These are phyloP conservation scores for Pythium myriotylum DNA, from an alignment of 352 stramenopile species.

Conservation along the genomic window DNA sequence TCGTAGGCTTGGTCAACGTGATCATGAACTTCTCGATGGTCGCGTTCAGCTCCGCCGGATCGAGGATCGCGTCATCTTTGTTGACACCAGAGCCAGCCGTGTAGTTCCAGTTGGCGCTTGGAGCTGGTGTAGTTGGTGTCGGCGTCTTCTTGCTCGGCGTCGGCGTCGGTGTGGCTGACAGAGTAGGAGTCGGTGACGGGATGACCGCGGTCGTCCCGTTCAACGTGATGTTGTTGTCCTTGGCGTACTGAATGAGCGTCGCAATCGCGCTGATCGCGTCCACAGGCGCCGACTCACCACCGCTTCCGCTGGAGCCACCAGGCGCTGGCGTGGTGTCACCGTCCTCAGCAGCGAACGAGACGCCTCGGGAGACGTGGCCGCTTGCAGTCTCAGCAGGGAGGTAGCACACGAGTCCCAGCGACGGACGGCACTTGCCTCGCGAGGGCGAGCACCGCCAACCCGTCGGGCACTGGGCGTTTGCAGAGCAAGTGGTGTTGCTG, in stretches of 20 bases:
- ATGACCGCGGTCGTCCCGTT: slow-evolving; percentile 12
- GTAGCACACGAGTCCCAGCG: slow-evolving; percentile 44
- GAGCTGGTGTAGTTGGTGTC: not conserved
- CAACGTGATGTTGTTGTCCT: slow-evolving; percentile 23
- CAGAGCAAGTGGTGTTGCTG: slow-evolving; percentile 2
- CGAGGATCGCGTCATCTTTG: slow-evolving; percentile 1
- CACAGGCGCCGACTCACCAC: slow-evolving; percentile 8
- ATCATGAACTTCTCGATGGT: slow-evolving; percentile 27
- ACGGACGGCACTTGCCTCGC: slow-evolving; percentile 28
- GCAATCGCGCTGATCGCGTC: slow-evolving; percentile 25
- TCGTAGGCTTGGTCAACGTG: slow-evolving; percentile 39
- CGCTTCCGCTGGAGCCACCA: slow-evolving; percentile 3
- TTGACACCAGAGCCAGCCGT: not conserved
- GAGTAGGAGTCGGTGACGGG: not conserved
- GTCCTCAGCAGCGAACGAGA: slow-evolving; percentile 34
- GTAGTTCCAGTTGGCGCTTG: not conserved
- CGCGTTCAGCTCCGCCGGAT: slow-evolving; percentile 1
- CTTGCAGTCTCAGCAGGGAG: slow-evolving; percentile 11
- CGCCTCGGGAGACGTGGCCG: not conserved
- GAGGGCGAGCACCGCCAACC: slow-evolving; percentile 37
- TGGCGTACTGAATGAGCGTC: slow-evolving; percentile 19
- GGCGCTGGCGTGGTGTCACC: slow-evolving; percentile 13
- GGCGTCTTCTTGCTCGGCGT: slow-evolving; percentile 6
- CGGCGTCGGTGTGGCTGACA: slow-evolving; percentile 1
- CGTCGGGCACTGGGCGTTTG: slow-evolving; percentile 26